phyloP scores from a whole-genome alignment of 371 early-diverging fungal species.

The Mortierella sp. region DNA sequence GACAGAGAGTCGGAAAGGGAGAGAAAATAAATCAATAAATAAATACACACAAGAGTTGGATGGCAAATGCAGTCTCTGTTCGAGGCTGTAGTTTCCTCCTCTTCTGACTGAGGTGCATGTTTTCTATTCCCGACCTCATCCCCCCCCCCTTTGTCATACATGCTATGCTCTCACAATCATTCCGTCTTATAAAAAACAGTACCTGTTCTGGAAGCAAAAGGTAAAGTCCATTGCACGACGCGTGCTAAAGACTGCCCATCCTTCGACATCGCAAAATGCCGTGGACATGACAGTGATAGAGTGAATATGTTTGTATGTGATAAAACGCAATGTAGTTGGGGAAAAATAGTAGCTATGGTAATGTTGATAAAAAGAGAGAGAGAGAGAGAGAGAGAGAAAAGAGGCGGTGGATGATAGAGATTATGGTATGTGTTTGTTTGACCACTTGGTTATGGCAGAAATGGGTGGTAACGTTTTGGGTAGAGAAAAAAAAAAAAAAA shows the following conservation, averaged over 20 bases:
- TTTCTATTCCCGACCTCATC: too few species aligned
- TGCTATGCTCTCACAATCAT: too few species aligned
- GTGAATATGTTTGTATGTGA: not conserved
- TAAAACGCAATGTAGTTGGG: not conserved
- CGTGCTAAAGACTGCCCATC: slow-evolving; percentile 35
- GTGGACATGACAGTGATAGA: not conserved
- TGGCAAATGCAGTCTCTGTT: too few species aligned
- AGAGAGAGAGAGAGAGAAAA: not conserved
- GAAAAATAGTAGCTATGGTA: not conserved
- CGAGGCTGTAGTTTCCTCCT: too few species aligned
- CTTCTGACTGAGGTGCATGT: too few species aligned
- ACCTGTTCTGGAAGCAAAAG: slow-evolving; percentile 78
- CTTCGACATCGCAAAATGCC: slow-evolving; percentile 42
- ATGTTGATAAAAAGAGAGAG: not conserved
- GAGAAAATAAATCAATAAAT: not conserved
- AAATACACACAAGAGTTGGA: not conserved
- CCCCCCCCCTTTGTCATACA: too few species aligned
- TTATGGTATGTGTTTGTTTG: too few species aligned
- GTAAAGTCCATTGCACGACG: slow-evolving; percentile 65
- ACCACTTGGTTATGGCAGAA: too few species aligned
- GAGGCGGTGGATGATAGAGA: not conserved
- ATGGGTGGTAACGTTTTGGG: too few species aligned
- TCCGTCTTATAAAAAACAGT: slow-evolving; percentile 1
- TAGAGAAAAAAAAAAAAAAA: not conserved
- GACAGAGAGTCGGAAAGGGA: not conserved